Evolutionary conservation across 768 basidiomycete genomes (phyloP), one percentile per base, ranked within the genome.

Genomic region (Amyloporia xantha): DNA sequence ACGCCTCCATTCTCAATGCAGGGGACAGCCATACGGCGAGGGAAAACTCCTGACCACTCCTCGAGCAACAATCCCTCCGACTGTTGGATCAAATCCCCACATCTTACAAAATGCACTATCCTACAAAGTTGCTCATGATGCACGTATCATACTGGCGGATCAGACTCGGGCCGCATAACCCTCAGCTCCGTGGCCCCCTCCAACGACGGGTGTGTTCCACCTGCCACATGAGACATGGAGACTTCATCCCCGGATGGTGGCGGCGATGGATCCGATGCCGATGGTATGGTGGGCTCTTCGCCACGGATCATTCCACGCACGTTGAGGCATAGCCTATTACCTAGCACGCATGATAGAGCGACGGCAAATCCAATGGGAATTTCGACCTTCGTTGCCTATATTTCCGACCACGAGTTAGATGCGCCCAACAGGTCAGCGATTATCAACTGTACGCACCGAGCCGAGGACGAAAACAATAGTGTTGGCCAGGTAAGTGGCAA

Each of bases 331-430:
- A 81, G 69, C 19, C 79, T 68, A 57, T 75, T 81, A n/a, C 76
- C 70, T 46, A 81, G 66, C 5, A 78, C 74, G 56, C 76, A 79
- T 0, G 79, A 77, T 62, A 82, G 67, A 1, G 79, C 77, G 19
- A 79, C 69, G 2, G 77, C 70, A 61, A 81, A 82, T 12, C 75
- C 77, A 48, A 81, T 71, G 0, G 79, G 76, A 20, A 78, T 71
- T 63, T 79, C 79, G 12, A 77, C 57, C 5, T 56, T 47, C 23
- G 55, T 24, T 33, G 35, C 44, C 44, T 47, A 26, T 37, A 25
- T 7, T 15, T 33, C 9, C n/a, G n/a, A n/a, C n/a, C n/a, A n/a
- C n/a, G n/a, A n/a, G n/a, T n/a, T n/a, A n/a, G n/a, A n/a, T n/a
- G n/a, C n/a, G n/a, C n/a, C n/a, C n/a, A n/a, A n/a, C n/a, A n/a